Evolutionary conservation across 768 basidiomycete species (phyloP), one percentile per base, ranked within the genome.

Genomic region (Podaxis rugospora): DNA sequence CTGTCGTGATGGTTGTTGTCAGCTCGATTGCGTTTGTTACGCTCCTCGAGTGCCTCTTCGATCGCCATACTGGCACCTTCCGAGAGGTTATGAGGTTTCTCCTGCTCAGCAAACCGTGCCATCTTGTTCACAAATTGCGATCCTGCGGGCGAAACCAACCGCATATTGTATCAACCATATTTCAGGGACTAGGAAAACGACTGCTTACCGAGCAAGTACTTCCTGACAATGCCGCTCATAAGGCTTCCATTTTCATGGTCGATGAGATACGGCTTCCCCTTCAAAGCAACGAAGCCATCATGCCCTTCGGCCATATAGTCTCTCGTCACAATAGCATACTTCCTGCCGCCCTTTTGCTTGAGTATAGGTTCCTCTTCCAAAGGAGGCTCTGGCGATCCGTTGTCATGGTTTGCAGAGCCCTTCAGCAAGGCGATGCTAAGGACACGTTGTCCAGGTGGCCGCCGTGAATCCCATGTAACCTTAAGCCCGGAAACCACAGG

Each of bases 271-370:
- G 78, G 78, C 21, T 83, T 78, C 18, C 83, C 85, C 64, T 84
- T 84, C 35, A 96, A 76, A 1, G 87, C 79, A 0, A 74, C 72
- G 72, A 86, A 97, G 0, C 94, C 94, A 66, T 95, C 93, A 64
- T 93, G 90, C 0, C 91, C 92, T 64, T 84, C 75, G 2, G 88
- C 85, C 88, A 95, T 81, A 66, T 95, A 97, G 59, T 93, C 83
- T 66, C 93, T 78, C n/a, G 92, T 93, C 36, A 95, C 87, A 32
- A 97, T 80, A 51, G 80, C 87, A 72, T 94, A 95, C 62, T 75
- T 86, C 65, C 80, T 77, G 1, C 84, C 85, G 1, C 75, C 78
- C 49, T 74, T 75, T 47, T 78, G 75, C 61, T 80, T 82, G 67
- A 76, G 75, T 66, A 95, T 77, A 18, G 76, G 76, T 49, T 86